Conservation (phyloP, 1,139 yeast genomes). For the Zygotorulaspora mrakii region DNA sequence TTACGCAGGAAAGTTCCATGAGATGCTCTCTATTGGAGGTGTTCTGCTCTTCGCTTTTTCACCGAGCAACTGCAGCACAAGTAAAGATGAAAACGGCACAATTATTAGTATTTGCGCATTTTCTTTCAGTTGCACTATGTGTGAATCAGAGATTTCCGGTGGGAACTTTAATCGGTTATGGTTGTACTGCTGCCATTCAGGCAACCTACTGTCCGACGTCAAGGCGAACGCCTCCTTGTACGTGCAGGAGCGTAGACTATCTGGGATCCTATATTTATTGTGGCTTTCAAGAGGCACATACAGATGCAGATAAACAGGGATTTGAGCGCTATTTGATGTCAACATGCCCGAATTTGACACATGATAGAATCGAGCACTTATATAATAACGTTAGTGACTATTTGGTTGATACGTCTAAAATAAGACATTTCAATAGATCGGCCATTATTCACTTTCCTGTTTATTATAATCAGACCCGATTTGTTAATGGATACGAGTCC, state of each 20-base stretch:
- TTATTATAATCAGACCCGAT: conserved; percentile 29
- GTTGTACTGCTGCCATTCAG: conserved; percentile 27
- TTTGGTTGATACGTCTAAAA: conserved; percentile 36
- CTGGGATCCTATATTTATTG: conserved; percentile 33
- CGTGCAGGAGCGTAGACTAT: neutral
- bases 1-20: no score
- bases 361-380: conserved; percentile 38
- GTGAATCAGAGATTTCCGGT: neutral
- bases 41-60: no score
- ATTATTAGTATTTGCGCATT: neutral
- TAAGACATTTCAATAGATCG: conserved; percentile 32
- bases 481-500: conserved; percentile 40
- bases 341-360: conserved; percentile 31
- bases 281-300: conserved; percentile 20
- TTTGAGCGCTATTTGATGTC: conserved; percentile 18
- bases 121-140: neutral
- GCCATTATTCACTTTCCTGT: conserved; percentile 34
- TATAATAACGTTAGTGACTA: conserved; percentile 42
- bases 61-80: no score
- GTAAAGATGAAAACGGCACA: neutral
- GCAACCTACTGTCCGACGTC: conserved; percentile 24
- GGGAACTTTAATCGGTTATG: conserved; percentile 24
- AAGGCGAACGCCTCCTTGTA: neutral
- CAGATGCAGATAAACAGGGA: conserved; percentile 16
- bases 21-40: no score